Conservation (phyloP, 2,329 filamentous ascomycete genomes). For the Ciborinia camelliae region DNA sequence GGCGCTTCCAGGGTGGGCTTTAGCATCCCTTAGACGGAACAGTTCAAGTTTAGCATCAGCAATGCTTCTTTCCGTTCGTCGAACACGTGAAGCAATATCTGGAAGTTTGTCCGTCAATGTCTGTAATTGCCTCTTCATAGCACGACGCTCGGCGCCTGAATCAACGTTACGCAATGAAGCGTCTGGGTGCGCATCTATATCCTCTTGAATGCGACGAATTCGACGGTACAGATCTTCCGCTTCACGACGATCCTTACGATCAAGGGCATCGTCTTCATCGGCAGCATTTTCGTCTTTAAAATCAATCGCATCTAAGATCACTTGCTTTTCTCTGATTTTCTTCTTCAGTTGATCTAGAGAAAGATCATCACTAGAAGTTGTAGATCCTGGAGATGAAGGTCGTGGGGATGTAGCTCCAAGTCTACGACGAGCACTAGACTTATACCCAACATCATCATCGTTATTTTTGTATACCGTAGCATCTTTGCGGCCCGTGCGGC, state of each 20-base stretch:
- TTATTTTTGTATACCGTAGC: slow-evolving; percentile 97
- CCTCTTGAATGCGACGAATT: slow-evolving; percentile 86
- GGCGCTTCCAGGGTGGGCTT: slow-evolving; percentile 79
- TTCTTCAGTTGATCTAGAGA: slow-evolving; percentile 85
- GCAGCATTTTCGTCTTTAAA: slow-evolving; percentile 87
- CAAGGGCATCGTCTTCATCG: slow-evolving; percentile 89
- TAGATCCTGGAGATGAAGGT: slow-evolving; percentile 68
- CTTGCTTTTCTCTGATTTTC: slow-evolving; percentile 89
- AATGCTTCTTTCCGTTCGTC: slow-evolving; percentile 86
- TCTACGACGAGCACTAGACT: slow-evolving; percentile 86
- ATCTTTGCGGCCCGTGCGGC: slow-evolving; percentile 72
- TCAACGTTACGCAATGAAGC: slow-evolving; percentile 66
- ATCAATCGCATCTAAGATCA: slow-evolving; percentile 92
- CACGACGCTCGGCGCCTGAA: slow-evolving; percentile 81
- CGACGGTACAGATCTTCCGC: slow-evolving; percentile 92
- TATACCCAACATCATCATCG: slow-evolving; percentile 87
- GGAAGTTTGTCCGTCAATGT: slow-evolving; percentile 85
- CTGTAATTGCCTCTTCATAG: slow-evolving; percentile 86
- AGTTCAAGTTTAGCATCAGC: slow-evolving; percentile 87
- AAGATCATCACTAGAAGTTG: slow-evolving; percentile 74
- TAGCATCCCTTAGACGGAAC: slow-evolving; percentile 90
- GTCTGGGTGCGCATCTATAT: slow-evolving; percentile 89
- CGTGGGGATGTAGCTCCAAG: slow-evolving; percentile 72
- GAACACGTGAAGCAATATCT: slow-evolving; percentile 85
- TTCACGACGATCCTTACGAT: slow-evolving; percentile 85